Evolutionary conservation across 2,329 filamentous ascomycete species (phyloP), one percentile per base, ranked within the genome.

Genomic region (Ceratocystis variospora): DNA sequence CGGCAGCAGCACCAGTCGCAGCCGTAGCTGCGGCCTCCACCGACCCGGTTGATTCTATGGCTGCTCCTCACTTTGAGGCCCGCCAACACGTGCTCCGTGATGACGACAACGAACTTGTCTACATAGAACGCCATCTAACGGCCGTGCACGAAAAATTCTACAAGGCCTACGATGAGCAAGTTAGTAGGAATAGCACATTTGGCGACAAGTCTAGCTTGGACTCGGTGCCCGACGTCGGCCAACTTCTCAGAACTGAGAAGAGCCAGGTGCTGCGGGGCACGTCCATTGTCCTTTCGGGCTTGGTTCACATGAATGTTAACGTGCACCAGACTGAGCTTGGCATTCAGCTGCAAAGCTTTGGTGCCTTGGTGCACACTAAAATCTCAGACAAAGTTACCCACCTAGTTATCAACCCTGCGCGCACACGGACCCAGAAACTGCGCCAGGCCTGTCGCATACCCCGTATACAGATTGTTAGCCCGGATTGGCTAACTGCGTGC

Each of bases 341-440:
- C 3, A 79, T 93, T 53, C 96, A 95, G 80, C 88, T 91, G 2
- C 86, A 86, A 72, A 89, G 83, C 71, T 97, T 96, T 73, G 94
- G 94, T 22, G 93, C 90, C 0, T 75, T 81, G 61, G 77, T 87
- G 22, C 75, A 80, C 37, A 79, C 79, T 19, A 80, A 78, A 44
- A 79, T 92, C 6, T 81, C 80, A 1, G 79, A 79, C 41, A 82
- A 82, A 65, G 81, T 89, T 15, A 91, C 88, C 0, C 89, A 92
- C 74, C 81, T 92, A 4, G 87, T 92, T 1, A 86, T 88, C 7
- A 87, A 84, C 63, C 84, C 83, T 19, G 80, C 83, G 17, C 81
- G 87, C 28, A 88, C 88, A 41, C 86, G 92, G 25, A 97, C 94
- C 0, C 87, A 90, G 64, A 99, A 99, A 76, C 90, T 97, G 55